Base-by-base conservation (phyloP, 1,284 basidiomycete genomes). In the Vanrija sp. region DNA sequence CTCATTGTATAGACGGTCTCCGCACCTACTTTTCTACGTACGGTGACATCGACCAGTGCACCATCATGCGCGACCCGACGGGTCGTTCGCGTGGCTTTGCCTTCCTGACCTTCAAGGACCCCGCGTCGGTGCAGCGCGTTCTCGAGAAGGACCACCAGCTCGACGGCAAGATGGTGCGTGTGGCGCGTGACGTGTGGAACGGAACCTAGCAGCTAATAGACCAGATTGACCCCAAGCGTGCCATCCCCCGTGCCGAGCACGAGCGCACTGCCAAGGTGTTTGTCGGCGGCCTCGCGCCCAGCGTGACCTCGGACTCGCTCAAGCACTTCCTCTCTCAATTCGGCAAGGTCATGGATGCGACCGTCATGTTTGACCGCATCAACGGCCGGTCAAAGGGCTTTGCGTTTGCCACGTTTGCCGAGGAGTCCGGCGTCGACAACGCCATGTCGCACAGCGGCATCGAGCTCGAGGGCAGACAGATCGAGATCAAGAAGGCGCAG, bases 211-310 rank as follows among this genome's bases (percentile, higher is more conserved):
- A n/a, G 41, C 31, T 45, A n/a, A 44, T 9, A 23, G 14, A 42
- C 53, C 74, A 98, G 94, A 99, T 99, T 73, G 96, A 99, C 70
- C 96, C 96, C 12, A 99, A 99, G 78, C 86, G 95, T 54, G 96
- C 96, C 6, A 97, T 99, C 63, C 96, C 96, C 15, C 84, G 95
- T 62, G 88, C 91, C 69, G 93, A 96, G 63, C 89, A 94, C 67
- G 89, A 92, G 67, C 83, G 88, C 18, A 89, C 89, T 0, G 89
- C 89, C 45, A 93, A 94, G 71, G 81, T 98, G 41, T 99, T 99
- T 71, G 94, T 98, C 47, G 94, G 96, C 45, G 93, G 94, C 37
- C 82, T 99, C 7, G 89, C 95, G 0, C 85, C 88, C 19, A 85
- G 84, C 49, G 92, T 96, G 43, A 98, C 94, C 7, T 90, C 89